These are phyloP conservation scores for Candida albicans DNA, from an alignment of 1,139 yeast species.

Conservation along the genomic window DNA sequence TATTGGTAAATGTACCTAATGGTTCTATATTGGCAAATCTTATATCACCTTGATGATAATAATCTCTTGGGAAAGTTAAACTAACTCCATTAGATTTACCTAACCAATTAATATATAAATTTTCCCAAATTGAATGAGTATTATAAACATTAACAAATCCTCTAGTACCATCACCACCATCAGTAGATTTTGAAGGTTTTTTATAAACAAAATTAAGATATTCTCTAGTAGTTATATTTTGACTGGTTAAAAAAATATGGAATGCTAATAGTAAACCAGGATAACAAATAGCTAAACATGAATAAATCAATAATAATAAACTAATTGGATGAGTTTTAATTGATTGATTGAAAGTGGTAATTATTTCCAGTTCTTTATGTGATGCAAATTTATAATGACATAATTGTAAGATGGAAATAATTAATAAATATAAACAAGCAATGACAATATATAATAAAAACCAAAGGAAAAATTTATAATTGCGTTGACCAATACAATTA, in stretches of 20 bases:
- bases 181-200: constrained; percentile 4
- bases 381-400: constrained; percentile 21
- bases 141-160: constrained; percentile 47
- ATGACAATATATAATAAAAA: constrained; percentile 29
- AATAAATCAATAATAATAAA: constrained; percentile 50
- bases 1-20: constrained; percentile 13
- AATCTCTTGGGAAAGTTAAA: constrained; percentile 35
- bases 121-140: constrained; percentile 32
- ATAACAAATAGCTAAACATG: constrained; percentile 46
- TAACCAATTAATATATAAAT: constrained; percentile 49
- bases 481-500: constrained; percentile 43
- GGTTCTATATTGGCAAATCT: constrained; percentile 35
- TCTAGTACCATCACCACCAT: too few species aligned
- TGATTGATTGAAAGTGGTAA: constrained; percentile 21
- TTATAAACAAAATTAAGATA: constrained; percentile 44
- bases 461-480: constrained; percentile 43
- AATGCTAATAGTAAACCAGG: constrained; percentile 53
- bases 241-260: constrained; percentile 54
- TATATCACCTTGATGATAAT: constrained; percentile 42
- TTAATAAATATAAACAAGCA: constrained; percentile 23
- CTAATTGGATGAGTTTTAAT: constrained; percentile 38
- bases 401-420: constrained; percentile 29
- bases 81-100: constrained; percentile 51
- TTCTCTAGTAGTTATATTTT: constrained; percentile 73
- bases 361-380: constrained; percentile 1